Percentiles rank a stretch among this genome's conserved stretches.
Evolutionary conservation across 257 asterid genomes (phyloP).

Genomic region (Ajuga chamaepitys): DNA sequence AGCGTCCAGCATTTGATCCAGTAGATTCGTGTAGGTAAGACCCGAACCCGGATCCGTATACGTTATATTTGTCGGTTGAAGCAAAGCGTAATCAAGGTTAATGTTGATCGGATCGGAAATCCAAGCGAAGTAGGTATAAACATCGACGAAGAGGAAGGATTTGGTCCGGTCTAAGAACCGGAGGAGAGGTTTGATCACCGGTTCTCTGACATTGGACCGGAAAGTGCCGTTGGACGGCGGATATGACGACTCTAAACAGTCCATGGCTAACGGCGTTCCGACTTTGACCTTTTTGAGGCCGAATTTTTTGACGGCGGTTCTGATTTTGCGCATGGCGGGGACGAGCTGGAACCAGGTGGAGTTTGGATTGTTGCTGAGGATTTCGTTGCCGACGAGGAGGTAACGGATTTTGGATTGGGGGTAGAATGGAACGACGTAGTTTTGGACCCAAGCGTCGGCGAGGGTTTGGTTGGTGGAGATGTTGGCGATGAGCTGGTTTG

Average conservation of each 20-base stretch:
- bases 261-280: slow-evolving; percentile 87
- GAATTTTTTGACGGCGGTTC: slow-evolving; percentile 44
- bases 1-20: slow-evolving; percentile 88
- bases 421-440: slow-evolving; percentile 62
- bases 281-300: slow-evolving; percentile 55
- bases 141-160: slow-evolving; percentile 80
- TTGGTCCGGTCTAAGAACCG: slow-evolving; percentile 53
- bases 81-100: slow-evolving; percentile 64
- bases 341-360: slow-evolving; percentile 85
- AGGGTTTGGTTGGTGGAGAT: slow-evolving; percentile 56
- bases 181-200: slow-evolving; percentile 57
- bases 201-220: slow-evolving; percentile 46
- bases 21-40: slow-evolving; percentile 47
- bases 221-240: slow-evolving; percentile 86
- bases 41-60: slow-evolving; percentile 63
- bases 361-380: slow-evolving; percentile 58
- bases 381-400: slow-evolving; percentile 87
- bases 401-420: slow-evolving; percentile 69
- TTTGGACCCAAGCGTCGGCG: slow-evolving; percentile 69
- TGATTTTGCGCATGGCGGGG: slow-evolving; percentile 74
- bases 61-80: slow-evolving; percentile 42
- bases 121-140: slow-evolving; percentile 84
- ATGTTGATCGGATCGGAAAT: slow-evolving; percentile 40
- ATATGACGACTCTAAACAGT: slow-evolving; percentile 57
- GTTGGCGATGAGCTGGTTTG: slow-evolving; percentile 57